A percentile compares a stretch with the other conserved stretches of the same genome.
These are phyloP conservation scores for Luzula sylvatica DNA, from an alignment of 176 grass and related monocot species.

Conservation along the genomic window DNA sequence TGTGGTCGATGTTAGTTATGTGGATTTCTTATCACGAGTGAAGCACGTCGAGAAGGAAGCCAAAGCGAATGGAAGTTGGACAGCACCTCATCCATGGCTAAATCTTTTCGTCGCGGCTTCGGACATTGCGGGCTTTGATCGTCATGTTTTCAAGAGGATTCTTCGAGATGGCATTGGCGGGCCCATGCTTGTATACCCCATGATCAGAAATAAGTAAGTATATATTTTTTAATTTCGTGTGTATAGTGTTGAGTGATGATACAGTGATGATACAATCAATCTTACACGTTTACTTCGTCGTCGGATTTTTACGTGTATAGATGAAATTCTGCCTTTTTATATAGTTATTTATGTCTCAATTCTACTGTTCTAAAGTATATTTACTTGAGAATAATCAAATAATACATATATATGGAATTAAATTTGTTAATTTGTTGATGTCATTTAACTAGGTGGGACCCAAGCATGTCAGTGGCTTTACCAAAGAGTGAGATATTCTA, in stretches of 20 bases:
- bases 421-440: no score
- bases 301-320: no score
- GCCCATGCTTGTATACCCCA: constrained; percentile 91
- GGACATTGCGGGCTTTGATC: constrained; percentile 53
- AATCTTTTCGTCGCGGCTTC: constrained; percentile 70
- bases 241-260: no score
- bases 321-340: no score
- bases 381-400: no score
- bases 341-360: no score
- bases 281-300: no score
- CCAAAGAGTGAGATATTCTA: constrained; percentile 78
- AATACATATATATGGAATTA: no score
- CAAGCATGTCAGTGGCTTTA: constrained; percentile 58
- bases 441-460: constrained; percentile 99
- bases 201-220: constrained; percentile 75
- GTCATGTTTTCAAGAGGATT: constrained; percentile 43
- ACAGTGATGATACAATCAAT: no score
- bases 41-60: constrained; percentile 71
- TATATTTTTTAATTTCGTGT: background rate
- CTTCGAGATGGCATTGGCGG: constrained; percentile 69
- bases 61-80: constrained; percentile 73
- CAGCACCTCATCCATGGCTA: constrained; percentile 83
- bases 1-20: constrained; percentile 47
- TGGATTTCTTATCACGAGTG: constrained; percentile 81
- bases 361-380: no score